Percentiles rank a stretch among this genome's conserved stretches.
phyloP scores from a whole-genome alignment of 441 rosid species.

The Populus hybrid region DNA sequence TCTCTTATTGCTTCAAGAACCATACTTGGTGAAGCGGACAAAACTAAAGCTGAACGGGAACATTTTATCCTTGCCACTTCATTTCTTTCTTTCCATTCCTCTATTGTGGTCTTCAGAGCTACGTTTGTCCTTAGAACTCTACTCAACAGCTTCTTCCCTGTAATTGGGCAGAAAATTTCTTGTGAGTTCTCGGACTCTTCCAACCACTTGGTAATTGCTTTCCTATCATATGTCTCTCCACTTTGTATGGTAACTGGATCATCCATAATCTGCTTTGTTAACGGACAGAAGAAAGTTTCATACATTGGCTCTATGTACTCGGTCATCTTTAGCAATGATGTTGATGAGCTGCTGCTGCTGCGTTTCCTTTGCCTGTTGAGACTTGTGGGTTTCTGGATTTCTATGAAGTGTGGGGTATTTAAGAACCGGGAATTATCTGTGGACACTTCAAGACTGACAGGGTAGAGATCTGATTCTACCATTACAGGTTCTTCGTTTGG shows the following conservation, averaged over 20 bases:
- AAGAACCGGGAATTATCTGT: slow-evolving; percentile 30
- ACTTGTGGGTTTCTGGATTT: slow-evolving; percentile 29
- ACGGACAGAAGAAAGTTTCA: slow-evolving; percentile 73
- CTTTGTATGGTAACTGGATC: slow-evolving; percentile 83
- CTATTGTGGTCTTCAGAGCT: slow-evolving; percentile 67
- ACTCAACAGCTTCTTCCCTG: slow-evolving; percentile 47
- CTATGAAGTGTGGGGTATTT: slow-evolving; percentile 21
- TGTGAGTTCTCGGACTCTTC: slow-evolving; percentile 36
- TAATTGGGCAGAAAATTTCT: slow-evolving; percentile 56
- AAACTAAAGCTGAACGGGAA: slow-evolving; percentile 64
- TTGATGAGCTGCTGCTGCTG: slow-evolving; percentile 30
- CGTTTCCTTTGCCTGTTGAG: slow-evolving; percentile 37
- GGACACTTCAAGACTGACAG: slow-evolving; percentile 41
- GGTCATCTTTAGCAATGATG: slow-evolving; percentile 42
- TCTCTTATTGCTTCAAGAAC: slow-evolving; percentile 65
- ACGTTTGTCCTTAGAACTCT: slow-evolving; percentile 43
- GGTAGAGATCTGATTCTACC: slow-evolving; percentile 63
- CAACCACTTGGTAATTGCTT: slow-evolving; percentile 68
- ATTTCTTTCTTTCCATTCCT: slow-evolving; percentile 79
- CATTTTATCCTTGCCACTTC: slow-evolving; percentile 69
- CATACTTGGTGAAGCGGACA: slow-evolving; percentile 69
- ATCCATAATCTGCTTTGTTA: slow-evolving; percentile 75
- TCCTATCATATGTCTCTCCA: slow-evolving; percentile 76
- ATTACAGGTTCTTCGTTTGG: slow-evolving; percentile 22
- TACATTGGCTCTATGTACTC: slow-evolving; percentile 71